Evolutionary conservation across 176 grass and related monocot genomes (phyloP).

Genomic region (Luzula sylvatica): DNA sequence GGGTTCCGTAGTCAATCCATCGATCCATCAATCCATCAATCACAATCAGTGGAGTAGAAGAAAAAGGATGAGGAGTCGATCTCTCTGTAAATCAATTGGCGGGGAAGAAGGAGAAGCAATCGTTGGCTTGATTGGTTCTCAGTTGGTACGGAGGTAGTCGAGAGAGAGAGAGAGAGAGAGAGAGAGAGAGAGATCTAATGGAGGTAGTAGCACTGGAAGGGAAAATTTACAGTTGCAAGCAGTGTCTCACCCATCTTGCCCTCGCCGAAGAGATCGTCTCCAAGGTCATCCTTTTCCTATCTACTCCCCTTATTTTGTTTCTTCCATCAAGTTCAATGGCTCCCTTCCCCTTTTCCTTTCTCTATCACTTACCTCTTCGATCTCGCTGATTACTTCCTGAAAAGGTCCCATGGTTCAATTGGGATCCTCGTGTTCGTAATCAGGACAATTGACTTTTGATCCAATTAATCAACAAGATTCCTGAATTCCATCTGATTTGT

Average conservation of each 20-base stretch:
- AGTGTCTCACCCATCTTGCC: conserved; percentile 55
- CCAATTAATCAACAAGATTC: too few species aligned
- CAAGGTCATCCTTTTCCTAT: conserved; percentile 33
- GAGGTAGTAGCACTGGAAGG: conserved; percentile 64
- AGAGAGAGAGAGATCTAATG: conserved; percentile 24
- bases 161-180: not conserved
- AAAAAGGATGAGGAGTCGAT: too few species aligned
- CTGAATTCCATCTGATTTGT: too few species aligned
- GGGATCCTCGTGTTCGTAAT: too few species aligned
- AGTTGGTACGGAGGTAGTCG: not conserved
- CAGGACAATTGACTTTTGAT: too few species aligned
- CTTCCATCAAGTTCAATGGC: not conserved
- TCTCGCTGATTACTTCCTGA: not conserved
- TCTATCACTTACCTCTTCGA: not conserved
- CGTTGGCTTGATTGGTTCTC: not conserved
- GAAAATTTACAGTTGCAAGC: conserved; percentile 83
- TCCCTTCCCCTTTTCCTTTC: not conserved
- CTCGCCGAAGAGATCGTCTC: conserved; percentile 57
- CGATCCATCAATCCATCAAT: too few species aligned
- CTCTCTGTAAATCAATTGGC: not conserved
- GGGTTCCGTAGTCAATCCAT: too few species aligned
- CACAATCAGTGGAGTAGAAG: too few species aligned
- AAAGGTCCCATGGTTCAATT: too few species aligned
- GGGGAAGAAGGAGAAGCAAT: too few species aligned
- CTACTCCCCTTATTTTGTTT: conserved; percentile 26